These are phyloP conservation scores for Auriscalpium microsporum DNA, from an alignment of 768 basidiomycete genomes.

Conservation along the genomic window DNA sequence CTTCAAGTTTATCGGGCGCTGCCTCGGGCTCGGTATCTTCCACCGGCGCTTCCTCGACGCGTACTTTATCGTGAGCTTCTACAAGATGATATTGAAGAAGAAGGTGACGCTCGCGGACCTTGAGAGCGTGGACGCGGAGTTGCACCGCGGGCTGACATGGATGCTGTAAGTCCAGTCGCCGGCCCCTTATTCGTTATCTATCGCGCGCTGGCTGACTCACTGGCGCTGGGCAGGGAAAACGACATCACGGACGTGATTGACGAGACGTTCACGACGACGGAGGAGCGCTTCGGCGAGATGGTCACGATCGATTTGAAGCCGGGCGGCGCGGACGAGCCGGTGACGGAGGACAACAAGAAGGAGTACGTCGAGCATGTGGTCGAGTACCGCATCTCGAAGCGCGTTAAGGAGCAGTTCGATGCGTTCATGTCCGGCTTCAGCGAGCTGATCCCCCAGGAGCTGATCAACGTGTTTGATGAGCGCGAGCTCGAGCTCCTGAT, in stretches of 20 bases:
- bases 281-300: slow-evolving; percentile 97
- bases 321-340: slow-evolving; percentile 75
- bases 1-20: slow-evolving; percentile 99
- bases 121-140: slow-evolving; percentile 93
- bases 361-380: slow-evolving; percentile 94
- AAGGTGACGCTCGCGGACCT: slow-evolving; percentile 90
- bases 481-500: slow-evolving; percentile 94
- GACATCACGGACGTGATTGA: slow-evolving; percentile 98
- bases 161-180: slow-evolving; percentile 84
- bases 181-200: neutral
- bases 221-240: slow-evolving; percentile 58
- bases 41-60: slow-evolving; percentile 98
- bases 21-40: slow-evolving; percentile 94
- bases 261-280: slow-evolving; percentile 93
- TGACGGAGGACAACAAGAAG: slow-evolving; percentile 98
- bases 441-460: slow-evolving; percentile 95
- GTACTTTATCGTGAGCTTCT: slow-evolving; percentile 99
- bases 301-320: slow-evolving; percentile 93
- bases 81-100: slow-evolving; percentile 99
- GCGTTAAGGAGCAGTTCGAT: slow-evolving; percentile 97
- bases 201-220: slow-evolving; percentile 5
- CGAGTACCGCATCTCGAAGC: slow-evolving; percentile 94
- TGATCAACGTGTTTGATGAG: slow-evolving; percentile 98
- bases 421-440: slow-evolving; percentile 99
- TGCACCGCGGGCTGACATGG: slow-evolving; percentile 94